Conservation (phyloP, 139 green algal genomes). For the Chlorella sp. region DNA sequence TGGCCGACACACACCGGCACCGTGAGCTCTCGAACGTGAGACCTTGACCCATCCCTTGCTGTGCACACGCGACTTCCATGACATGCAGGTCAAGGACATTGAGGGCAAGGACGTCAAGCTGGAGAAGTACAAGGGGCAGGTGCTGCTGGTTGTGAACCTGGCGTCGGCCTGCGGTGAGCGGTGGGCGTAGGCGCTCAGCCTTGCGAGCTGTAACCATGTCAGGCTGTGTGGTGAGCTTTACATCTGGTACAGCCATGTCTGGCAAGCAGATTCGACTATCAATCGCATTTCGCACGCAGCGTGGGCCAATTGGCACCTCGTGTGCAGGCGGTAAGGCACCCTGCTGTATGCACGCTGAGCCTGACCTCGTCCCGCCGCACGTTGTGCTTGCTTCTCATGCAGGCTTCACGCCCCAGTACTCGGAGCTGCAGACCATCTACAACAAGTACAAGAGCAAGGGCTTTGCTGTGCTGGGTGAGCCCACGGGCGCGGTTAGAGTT, state of each 20-base stretch:
- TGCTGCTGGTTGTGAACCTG: slow-evolving; percentile 61
- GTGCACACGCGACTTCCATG: too few relatives aligned
- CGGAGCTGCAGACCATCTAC: slow-evolving; percentile 38
- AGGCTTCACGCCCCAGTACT: slow-evolving; percentile 3
- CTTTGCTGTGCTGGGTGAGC: slow-evolving; percentile 51
- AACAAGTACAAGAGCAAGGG: slow-evolving; percentile 52
- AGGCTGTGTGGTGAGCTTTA: too few relatives aligned
- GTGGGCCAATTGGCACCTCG: too few relatives aligned
- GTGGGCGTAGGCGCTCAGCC: background rate
- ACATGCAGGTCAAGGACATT: slow-evolving; percentile 34
- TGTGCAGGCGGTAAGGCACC: background rate
- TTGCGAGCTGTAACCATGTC: background rate
- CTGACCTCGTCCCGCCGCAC: background rate
- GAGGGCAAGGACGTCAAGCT: slow-evolving; percentile 29
- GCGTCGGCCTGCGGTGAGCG: slow-evolving; percentile 38
- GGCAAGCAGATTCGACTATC: too few relatives aligned
- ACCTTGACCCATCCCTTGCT: too few relatives aligned
- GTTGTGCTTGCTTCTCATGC: background rate
- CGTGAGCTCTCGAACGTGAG: too few relatives aligned
- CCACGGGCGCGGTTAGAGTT: too few relatives aligned
- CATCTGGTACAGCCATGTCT: too few relatives aligned
- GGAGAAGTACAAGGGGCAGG: slow-evolving; percentile 53
- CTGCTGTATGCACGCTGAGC: background rate
- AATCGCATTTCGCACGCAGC: too few relatives aligned
- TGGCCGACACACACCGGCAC: too few relatives aligned